A percentile compares a stretch with the other conserved stretches of the same genome.
Evolutionary conservation across 1,139 yeast species (phyloP).

Genomic region (Tardiomyces digboiensis): DNA sequence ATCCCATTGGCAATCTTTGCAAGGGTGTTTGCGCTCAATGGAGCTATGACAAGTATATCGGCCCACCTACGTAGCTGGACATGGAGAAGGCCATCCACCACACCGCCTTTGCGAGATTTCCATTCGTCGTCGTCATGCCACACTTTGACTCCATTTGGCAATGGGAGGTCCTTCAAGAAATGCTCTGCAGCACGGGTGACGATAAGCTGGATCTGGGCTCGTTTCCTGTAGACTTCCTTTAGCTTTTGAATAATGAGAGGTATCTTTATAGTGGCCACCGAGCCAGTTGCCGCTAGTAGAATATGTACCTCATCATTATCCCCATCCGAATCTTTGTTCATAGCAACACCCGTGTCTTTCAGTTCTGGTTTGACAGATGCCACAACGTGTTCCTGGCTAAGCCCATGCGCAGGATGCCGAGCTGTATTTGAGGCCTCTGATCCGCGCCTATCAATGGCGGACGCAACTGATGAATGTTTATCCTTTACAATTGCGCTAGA

Average conservation of each 20-base stretch:
- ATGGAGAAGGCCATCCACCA: slow-evolving; percentile 65
- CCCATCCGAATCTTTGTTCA: background rate
- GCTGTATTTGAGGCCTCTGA: background rate
- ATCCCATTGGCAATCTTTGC: slow-evolving; percentile 89
- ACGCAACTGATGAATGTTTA: background rate
- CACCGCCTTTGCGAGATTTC: slow-evolving; percentile 33
- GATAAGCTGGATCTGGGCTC: slow-evolving; percentile 69
- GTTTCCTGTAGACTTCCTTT: slow-evolving; percentile 64
- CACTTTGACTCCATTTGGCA: slow-evolving; percentile 73
- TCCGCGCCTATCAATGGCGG: background rate
- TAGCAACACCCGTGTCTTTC: background rate
- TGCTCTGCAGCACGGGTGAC: slow-evolving; percentile 79
- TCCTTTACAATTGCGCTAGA: background rate
- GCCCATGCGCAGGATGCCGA: background rate
- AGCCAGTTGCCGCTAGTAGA: slow-evolving; percentile 87
- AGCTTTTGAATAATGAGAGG: slow-evolving; percentile 79
- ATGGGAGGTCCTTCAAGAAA: slow-evolving; percentile 66
- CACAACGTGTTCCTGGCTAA: background rate
- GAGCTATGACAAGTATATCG: slow-evolving; percentile 83
- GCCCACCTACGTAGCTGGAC: slow-evolving; percentile 95
- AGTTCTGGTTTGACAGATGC: too few species aligned
- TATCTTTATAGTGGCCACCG: slow-evolving; percentile 91
- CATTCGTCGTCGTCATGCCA: slow-evolving; percentile 96
- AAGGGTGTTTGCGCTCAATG: slow-evolving; percentile 86
- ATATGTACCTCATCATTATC: slow-evolving; percentile 58